A percentile compares a stretch with the other conserved stretches of the same genome.
These are phyloP conservation scores for Smallanthus sonchifolius DNA, from an alignment of 129 eudicot species.

Conservation along the genomic window DNA sequence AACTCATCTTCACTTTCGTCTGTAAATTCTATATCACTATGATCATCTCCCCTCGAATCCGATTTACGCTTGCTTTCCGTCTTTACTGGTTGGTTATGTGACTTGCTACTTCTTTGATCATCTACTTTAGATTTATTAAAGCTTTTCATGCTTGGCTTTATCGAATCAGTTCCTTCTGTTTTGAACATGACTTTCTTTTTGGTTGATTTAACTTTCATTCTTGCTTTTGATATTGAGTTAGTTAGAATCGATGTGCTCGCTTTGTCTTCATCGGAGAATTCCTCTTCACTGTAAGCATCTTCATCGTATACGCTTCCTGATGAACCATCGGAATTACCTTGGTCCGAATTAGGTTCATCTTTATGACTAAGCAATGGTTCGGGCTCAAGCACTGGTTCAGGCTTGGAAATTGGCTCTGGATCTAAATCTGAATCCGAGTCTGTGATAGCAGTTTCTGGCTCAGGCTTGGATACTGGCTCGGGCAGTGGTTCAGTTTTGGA, in stretches of 20 bases:
- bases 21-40: conserved; percentile 26
- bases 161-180: conserved; percentile 22
- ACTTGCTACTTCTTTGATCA: conserved; percentile 12
- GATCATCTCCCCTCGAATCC: conserved; percentile 24
- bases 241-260: conserved; percentile 16
- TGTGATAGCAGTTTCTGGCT: not conserved
- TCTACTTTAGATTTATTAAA: conserved; percentile 12
- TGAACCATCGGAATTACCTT: conserved; percentile 14
- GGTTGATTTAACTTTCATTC: conserved; percentile 19
- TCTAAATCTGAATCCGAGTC: not conserved
- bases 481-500: not conserved
- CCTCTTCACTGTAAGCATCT: conserved; percentile 32
- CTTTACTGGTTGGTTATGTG: not conserved
- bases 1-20: conserved; percentile 32
- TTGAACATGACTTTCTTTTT: conserved; percentile 33
- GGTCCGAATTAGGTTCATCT: conserved; percentile 17
- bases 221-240: conserved; percentile 26
- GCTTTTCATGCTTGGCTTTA: conserved; percentile 21
- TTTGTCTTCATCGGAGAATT: conserved; percentile 29
- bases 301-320: conserved; percentile 31
- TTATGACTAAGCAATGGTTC: conserved; percentile 6
- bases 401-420: not conserved
- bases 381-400: not conserved
- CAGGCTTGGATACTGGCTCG: not conserved
- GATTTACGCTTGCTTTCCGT: conserved; percentile 23